A percentile compares a stretch with the other conserved stretches of the same genome.
Conservation (phyloP, 345 rosid species). For the Salix suchowensis region DNA sequence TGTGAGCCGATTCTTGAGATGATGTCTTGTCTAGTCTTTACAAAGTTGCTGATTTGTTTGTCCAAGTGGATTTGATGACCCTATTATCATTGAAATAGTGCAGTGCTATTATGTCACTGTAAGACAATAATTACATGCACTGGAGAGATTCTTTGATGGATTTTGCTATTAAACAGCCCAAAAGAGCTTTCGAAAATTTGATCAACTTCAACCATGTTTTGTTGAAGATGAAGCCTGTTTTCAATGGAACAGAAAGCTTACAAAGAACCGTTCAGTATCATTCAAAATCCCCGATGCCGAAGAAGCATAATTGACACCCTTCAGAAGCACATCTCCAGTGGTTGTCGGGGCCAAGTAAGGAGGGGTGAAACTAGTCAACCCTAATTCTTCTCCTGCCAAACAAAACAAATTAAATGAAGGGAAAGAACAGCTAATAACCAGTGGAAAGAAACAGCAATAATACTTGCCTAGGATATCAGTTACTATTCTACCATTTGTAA, state of each 20-base stretch:
- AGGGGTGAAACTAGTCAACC: slow-evolving; percentile 35
- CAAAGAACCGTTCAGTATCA: slow-evolving; percentile 62
- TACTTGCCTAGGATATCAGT: slow-evolving; percentile 21
- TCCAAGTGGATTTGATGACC: slow-evolving; percentile 63
- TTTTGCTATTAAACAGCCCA: too few relatives aligned
- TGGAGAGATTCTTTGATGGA: too few relatives aligned
- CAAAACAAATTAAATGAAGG: background rate
- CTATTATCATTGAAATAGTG: slow-evolving; percentile 20
- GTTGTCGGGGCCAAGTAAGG: slow-evolving; percentile 81
- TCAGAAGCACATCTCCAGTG: slow-evolving; percentile 36
- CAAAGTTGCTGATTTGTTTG: slow-evolving; percentile 54
- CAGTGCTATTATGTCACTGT: too few relatives aligned
- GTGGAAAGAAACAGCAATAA: background rate
- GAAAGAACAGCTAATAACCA: background rate
- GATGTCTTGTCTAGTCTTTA: slow-evolving; percentile 44
- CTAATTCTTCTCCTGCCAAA: slow-evolving; percentile 9
- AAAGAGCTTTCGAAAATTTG: too few relatives aligned
- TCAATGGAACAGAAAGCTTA: slow-evolving; percentile 25
- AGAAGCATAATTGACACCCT: slow-evolving; percentile 80
- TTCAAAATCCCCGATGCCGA: slow-evolving; percentile 80
- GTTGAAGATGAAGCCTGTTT: too few relatives aligned
- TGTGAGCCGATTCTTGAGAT: slow-evolving; percentile 36
- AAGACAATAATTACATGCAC: too few relatives aligned
- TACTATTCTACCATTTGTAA: slow-evolving; percentile 8
- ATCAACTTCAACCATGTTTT: too few relatives aligned